Percentiles rank a stretch among this genome's conserved stretches.
Conservation (phyloP, 768 basidiomycete species). For the Punctularia strigosozonata region DNA sequence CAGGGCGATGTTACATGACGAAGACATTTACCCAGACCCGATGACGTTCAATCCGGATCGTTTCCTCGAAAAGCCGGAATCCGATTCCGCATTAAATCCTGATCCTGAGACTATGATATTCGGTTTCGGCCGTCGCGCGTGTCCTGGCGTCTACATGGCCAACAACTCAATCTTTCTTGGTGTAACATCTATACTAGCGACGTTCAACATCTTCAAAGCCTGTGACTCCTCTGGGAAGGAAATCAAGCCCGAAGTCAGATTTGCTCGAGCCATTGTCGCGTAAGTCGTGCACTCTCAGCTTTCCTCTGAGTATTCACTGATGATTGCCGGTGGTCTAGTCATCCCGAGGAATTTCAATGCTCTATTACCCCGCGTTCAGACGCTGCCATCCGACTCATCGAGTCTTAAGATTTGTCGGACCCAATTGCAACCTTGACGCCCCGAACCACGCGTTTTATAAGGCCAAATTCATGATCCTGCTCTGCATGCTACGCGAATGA, state of each 20-base stretch:
- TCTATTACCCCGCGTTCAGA: not conserved
- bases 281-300: not conserved
- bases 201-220: not conserved
- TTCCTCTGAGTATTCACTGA: not conserved
- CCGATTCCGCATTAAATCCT: no score
- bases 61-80: no score
- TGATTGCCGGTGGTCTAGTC: not conserved
- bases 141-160: no score
- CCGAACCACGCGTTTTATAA: no score
- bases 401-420: no score
- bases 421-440: no score
- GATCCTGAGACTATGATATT: no score
- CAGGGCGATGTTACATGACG: conserved; percentile 1
- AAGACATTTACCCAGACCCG: not conserved
- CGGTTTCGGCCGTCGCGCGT: conserved; percentile 4
- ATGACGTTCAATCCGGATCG: not conserved
- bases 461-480: no score
- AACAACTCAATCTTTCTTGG: not conserved
- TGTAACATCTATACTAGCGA: not conserved
- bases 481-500: no score
- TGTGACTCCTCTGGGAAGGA: not conserved
- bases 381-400: no score
- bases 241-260: not conserved
- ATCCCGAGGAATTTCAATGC: not conserved
- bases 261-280: not conserved